A percentile compares a stretch with the other conserved stretches of the same genome.
phyloP scores from a whole-genome alignment of 2,329 filamentous ascomycete genomes.

The Fusarium pininemorale region DNA sequence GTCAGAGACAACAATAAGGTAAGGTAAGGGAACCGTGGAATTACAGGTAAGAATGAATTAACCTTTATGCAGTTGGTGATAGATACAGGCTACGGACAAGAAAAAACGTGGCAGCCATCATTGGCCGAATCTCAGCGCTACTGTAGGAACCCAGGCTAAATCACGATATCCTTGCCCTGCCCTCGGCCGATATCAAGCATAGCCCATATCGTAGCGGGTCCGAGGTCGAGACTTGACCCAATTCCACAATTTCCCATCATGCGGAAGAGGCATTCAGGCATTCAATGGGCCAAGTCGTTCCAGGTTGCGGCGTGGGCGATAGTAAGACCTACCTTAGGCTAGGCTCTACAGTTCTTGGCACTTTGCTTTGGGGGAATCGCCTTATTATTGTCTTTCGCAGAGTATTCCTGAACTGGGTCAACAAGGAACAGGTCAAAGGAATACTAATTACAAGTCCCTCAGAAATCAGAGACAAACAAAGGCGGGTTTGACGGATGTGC shows the following conservation, averaged over 20 bases:
- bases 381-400: not conserved
- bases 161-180: not conserved
- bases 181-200: constrained; percentile 10
- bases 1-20: not conserved
- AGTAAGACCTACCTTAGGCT: not conserved
- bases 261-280: constrained; percentile 51
- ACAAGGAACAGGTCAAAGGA: not conserved
- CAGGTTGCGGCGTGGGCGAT: constrained; percentile 55
- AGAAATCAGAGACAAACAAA: not conserved
- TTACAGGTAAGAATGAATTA: not conserved
- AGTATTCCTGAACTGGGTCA: not conserved
- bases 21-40: not conserved
- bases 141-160: constrained; percentile 22
- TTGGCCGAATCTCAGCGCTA: constrained; percentile 13
- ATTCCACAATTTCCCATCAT: constrained; percentile 49
- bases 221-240: constrained; percentile 6
- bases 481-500: not conserved
- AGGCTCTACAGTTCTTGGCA: constrained; percentile 3
- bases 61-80: not conserved
- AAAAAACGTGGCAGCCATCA: not conserved
- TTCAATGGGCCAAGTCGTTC: constrained; percentile 58
- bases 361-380: not conserved
- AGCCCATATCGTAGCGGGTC: constrained; percentile 1
- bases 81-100: not conserved
- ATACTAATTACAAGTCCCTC: not conserved